Evolutionary conservation across 805 yeast genomes (phyloP), one percentile per base, ranked within the genome.

Genomic region (Ogataea salicorniae): DNA sequence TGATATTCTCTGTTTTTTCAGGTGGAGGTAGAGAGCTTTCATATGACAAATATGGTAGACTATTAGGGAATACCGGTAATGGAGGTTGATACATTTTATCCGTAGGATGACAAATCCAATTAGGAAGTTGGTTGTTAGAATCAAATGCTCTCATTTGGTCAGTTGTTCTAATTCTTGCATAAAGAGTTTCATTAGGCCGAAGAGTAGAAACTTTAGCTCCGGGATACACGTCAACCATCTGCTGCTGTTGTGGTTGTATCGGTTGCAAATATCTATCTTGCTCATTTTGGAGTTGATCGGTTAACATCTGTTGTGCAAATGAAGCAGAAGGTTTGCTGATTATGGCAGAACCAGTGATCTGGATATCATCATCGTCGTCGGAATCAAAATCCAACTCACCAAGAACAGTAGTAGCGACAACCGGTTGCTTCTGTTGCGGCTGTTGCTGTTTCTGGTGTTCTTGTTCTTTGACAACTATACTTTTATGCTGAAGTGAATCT

Each of bases 331-430:
- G n/a, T 6, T 22, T n/a, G 8, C 4, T 29, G 4, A 46, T 22
- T 11, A 33, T 9, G 6, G 42, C 14, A 15, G 42, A 18, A 7
- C 48, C 48, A 11, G 42, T 41, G 16, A 46, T 41, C 26, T 34
- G n/a, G n/a, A 42, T 38, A 9, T 46, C 49, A 35, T 46, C 43
- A 26, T 41, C 46, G 6, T 46, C 43, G 37, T 46, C 46, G 9
- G 31, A 7, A 4, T 45, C 51, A 13, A 45, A 51, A 16, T 46
- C 55, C 20, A 15, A 42, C 16, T 53, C 55, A 2, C 34, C 34
- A 3, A 20, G 8, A 20, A 20, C 7, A 34, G 8, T 8, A 34
- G 8, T 8, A n/a, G 31, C 14, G 13, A 18, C 40, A 26, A 26
- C 31, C 31, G 11, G 31, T 26, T 26, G 31, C 31, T 26, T 9